Base-by-base conservation (phyloP, 31 red algal genomes). In the Asparagopsis taxiformis region DNA sequence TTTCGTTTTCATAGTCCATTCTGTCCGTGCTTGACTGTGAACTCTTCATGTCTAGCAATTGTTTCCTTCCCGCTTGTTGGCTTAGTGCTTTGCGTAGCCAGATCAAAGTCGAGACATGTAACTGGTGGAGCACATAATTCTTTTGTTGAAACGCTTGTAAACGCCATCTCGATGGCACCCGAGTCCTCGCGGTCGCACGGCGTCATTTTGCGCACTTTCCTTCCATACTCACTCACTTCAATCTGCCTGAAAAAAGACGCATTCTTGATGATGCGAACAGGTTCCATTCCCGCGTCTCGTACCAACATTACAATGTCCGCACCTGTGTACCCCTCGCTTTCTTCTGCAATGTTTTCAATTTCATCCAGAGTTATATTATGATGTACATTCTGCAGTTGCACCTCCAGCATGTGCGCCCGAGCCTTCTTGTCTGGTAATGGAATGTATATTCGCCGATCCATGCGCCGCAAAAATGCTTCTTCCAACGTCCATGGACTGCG, bases 281-380 rank as follows among this genome's bases (percentile, higher is more conserved):
- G 89, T 55, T 93, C 83, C 89, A 93, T 80, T 50, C 79, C 87
- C 13, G 89, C 89, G 55, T 92, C 88, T n/a, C 88, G 88, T 23
- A 92, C 88, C 26, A 93, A 51, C 34, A 88, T 59, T 29, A 39
- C 61, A 41, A 93, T 80, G 63, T 93, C 89, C 8, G 83, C 65
- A 10, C 83, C 83, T 11, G 54, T 68, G 64, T 79, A 89, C 25
- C 89, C 89, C 34, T 93, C 83, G 23, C 83, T 65, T 21, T 66
- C 28, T 6, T 13, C 11, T 2, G 67, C 89, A 1, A 93, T 66
- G n/a, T 71, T 43, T 23, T 48, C 48, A 31, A 68, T 81, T 44
- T 91, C 79, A 31, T 55, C 6, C 16, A 57, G 26, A 7, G 21
- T 49, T 31, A 91, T 68, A 59, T 63, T 68, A 50, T 91, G 67